Evolutionary conservation across 2,329 filamentous ascomycete genomes (phyloP).

Genomic region (Penicillium glabrum): DNA sequence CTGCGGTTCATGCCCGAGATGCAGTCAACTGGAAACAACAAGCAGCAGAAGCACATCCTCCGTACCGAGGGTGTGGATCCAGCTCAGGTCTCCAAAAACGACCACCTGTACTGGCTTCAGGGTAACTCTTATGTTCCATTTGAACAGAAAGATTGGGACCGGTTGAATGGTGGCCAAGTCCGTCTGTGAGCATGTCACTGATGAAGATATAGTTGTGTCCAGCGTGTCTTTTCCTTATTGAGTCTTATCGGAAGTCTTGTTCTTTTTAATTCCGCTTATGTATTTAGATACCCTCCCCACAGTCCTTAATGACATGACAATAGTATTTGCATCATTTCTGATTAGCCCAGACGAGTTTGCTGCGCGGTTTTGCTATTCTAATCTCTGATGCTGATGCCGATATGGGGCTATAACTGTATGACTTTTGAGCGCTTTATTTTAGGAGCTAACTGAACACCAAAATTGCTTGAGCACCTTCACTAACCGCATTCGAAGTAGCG

Average conservation of each 20-base stretch:
- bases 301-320: neutral
- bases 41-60: slow-evolving; percentile 78
- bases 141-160: slow-evolving; percentile 65
- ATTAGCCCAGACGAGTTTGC: neutral
- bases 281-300: neutral
- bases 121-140: slow-evolving; percentile 69
- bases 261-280: neutral
- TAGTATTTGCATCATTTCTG: neutral
- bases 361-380: neutral
- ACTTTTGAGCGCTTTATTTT: too few relatives aligned
- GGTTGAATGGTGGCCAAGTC: slow-evolving; percentile 65
- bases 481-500: too few relatives aligned
- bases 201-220: neutral
- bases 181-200: slow-evolving; percentile 51
- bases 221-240: neutral
- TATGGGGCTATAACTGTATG: neutral
- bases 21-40: slow-evolving; percentile 78
- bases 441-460: too few relatives aligned
- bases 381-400: neutral
- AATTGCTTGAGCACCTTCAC: too few relatives aligned
- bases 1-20: slow-evolving; percentile 64
- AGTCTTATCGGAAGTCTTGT: neutral
- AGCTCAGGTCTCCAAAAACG: slow-evolving; percentile 33
- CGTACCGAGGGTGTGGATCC: slow-evolving; percentile 74
- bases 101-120: slow-evolving; percentile 66